These are phyloP conservation scores for Saprolegnia diclina DNA, from an alignment of 352 stramenopile species.

Conservation along the genomic window DNA sequence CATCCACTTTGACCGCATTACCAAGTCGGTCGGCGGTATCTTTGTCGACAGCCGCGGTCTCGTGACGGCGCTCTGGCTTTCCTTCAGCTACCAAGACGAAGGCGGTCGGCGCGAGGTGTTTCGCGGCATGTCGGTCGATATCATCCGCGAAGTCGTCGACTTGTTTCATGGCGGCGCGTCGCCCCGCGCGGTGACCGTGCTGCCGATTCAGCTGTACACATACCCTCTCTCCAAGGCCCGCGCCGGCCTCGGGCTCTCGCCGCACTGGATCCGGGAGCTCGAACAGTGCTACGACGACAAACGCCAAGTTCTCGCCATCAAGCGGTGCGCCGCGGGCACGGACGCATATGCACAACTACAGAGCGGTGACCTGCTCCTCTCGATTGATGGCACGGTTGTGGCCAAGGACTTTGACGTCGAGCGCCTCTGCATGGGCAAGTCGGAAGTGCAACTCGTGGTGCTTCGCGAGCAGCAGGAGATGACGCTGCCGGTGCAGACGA, in stretches of 20 bases:
- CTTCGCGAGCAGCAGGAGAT: constrained; percentile 72
- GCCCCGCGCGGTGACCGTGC: constrained; percentile 50
- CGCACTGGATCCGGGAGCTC: constrained; percentile 81
- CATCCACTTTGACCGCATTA: constrained; percentile 85
- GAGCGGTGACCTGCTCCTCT: constrained; percentile 80
- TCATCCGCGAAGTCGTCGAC: constrained; percentile 62
- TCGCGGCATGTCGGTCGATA: constrained; percentile 56
- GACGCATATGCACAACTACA: constrained; percentile 61
- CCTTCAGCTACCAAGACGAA: constrained; percentile 81
- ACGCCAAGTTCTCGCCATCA: constrained; percentile 83
- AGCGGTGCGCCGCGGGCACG: constrained; percentile 62
- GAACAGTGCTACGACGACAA: constrained; percentile 71
- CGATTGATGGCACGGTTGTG: constrained; percentile 67
- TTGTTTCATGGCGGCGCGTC: constrained; percentile 43
- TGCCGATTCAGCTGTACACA: constrained; percentile 71
- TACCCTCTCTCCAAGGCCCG: constrained; percentile 84
- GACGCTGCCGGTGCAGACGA: constrained; percentile 50
- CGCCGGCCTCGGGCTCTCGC: constrained; percentile 70
- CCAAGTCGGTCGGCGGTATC: constrained; percentile 77
- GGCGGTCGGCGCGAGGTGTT: constrained; percentile 79
- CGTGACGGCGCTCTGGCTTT: constrained; percentile 79
- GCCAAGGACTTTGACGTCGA: constrained; percentile 81
- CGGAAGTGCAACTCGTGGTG: constrained; percentile 51
- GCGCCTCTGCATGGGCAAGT: constrained; percentile 39
- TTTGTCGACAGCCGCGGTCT: constrained; percentile 69